Evolutionary conservation across 306 rosid species (phyloP), one percentile per base, ranked within the genome.

Genomic region (Pyrus bretschneideri): DNA sequence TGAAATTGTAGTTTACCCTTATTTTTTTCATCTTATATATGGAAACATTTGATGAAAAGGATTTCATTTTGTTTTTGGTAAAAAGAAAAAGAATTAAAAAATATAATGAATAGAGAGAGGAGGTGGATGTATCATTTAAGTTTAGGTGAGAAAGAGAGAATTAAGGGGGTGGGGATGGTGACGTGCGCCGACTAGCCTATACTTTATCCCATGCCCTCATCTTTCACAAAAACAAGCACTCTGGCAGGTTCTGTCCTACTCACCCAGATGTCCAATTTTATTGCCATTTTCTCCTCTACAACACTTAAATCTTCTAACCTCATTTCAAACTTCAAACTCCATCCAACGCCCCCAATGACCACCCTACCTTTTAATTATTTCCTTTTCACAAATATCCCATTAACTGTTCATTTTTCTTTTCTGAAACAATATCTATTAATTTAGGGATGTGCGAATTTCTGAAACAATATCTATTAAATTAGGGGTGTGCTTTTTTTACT

Each of bases 201-300:
- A 72, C 95, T 89, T 89, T 91, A 83, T 79, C 90, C 93, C 97
- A 88, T 88, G 71, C 93, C 86, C 74, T 78, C 60, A 45, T 73
- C 42, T 91, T 88, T 88, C 91, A 86, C 93, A 55, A 88, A 73
- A 91, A 88, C 81, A 73, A 64, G 27, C 83, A 83, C 82, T 77
- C 61, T 83, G 76, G 76, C 88, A 79, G 85, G 27, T 8, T 71
- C 44, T 85, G 79, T 80, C 68, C 68, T 76, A 38, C 15, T 11
- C 67, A 69, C 84, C 86, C 58, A 45, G 7, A 64, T 74, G 76
- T 78, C 84, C 83, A 64, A 86, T 80, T 79, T 72, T 83, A 65
- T 65, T 70, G 25, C 62, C 81, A 69, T 87, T 80, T 54, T 78
- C 79, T 82, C 62, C 25, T 38, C 49, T 66, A 19, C 14, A 35